A percentile compares a stretch with the other conserved stretches of the same genome.
These are phyloP conservation scores for Malania oleifera DNA, from an alignment of 164 flowering plant genomes.

Conservation along the genomic window DNA sequence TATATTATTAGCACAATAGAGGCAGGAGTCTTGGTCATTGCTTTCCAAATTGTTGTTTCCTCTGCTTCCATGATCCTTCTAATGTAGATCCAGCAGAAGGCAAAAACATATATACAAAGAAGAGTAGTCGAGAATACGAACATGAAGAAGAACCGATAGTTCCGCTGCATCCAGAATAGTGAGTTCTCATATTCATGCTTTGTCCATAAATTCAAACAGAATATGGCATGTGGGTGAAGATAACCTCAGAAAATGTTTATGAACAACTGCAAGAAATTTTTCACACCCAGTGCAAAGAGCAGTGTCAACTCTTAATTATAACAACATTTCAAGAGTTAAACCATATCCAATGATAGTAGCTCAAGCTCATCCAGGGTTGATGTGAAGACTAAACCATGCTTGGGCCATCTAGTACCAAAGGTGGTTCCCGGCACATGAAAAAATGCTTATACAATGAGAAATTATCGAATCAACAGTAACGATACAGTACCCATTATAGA, in stretches of 20 bases:
- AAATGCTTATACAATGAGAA: no score
- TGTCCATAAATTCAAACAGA: neutral
- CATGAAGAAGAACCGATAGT: conserved; percentile 94
- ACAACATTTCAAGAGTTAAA: no score
- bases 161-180: conserved; percentile 59
- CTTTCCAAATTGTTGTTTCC: conserved; percentile 68
- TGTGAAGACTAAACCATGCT: no score
- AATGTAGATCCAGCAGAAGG: conserved; percentile 89
- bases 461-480: no score
- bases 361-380: no score
- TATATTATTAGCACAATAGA: conserved; percentile 76
- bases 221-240: no score
- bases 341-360: no score
- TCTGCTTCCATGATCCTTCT: conserved; percentile 62
- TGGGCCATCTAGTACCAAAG: no score
- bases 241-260: neutral
- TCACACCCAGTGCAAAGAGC: neutral
- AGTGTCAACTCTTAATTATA: neutral
- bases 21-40: conserved; percentile 86
- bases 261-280: neutral
- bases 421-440: no score
- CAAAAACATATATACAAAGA: conserved; percentile 80
- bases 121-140: conserved; percentile 93
- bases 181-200: neutral
- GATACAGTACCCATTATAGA: no score